Conservation (phyloP, 805 yeast genomes). For the Kuraishia molischiana region DNA sequence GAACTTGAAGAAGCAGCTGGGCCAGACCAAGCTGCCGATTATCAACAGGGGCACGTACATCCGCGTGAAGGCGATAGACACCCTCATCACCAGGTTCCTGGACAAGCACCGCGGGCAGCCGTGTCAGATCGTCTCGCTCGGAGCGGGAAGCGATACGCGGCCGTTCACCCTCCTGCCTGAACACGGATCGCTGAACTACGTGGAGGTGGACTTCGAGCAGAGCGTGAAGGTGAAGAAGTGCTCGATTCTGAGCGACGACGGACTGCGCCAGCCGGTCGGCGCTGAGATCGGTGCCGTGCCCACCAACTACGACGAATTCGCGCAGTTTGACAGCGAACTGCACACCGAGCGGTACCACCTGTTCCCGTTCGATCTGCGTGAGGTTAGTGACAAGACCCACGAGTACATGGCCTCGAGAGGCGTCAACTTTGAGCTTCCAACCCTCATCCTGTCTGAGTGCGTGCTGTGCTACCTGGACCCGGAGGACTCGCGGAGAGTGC, state of each 20-base stretch:
- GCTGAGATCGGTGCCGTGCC: slow-evolving; percentile 10
- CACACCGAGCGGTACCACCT: slow-evolving; percentile 37
- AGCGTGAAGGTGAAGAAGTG: slow-evolving; percentile 41
- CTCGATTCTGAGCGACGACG: slow-evolving; percentile 26
- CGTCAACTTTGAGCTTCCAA: slow-evolving; percentile 32
- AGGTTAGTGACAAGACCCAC: slow-evolving; percentile 8
- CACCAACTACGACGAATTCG: slow-evolving; percentile 13
- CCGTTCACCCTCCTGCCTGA: slow-evolving; percentile 37
- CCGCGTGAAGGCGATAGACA: slow-evolving; percentile 44
- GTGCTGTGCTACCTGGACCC: slow-evolving; percentile 63
- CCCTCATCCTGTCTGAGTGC: slow-evolving; percentile 64
- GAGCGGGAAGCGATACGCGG: slow-evolving; percentile 76
- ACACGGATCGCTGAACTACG: slow-evolving; percentile 26
- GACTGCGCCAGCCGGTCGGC: slow-evolving; percentile 19
- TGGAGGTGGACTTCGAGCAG: slow-evolving; percentile 58
- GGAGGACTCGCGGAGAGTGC: slow-evolving; percentile 31
- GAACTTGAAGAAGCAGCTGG: slow-evolving; percentile 24
- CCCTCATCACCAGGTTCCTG: slow-evolving; percentile 32
- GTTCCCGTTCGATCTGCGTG: slow-evolving; percentile 45
- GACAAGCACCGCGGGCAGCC: slow-evolving; percentile 9
- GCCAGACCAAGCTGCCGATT: slow-evolving; percentile 41
- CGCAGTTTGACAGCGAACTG: slow-evolving; percentile 17
- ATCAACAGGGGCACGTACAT: slow-evolving; percentile 66
- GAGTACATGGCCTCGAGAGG: slow-evolving; percentile 7
- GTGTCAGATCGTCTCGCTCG: slow-evolving; percentile 58